These are phyloP conservation scores for Quillaja saponaria DNA, from an alignment of 306 rosid genomes.

Conservation along the genomic window DNA sequence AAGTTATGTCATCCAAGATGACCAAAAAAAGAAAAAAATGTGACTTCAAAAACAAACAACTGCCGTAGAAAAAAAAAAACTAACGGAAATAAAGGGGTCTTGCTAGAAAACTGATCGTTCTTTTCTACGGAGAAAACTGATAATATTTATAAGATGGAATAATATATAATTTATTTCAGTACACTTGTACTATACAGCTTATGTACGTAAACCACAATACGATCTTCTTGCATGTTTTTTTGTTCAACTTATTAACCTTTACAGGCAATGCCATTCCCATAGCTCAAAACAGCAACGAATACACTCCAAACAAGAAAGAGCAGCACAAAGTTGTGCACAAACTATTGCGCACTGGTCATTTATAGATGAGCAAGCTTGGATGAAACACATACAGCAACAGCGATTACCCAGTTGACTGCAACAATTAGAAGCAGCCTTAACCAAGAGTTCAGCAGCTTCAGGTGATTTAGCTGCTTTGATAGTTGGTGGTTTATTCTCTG, in stretches of 20 bases:
- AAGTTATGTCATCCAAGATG: too few species aligned
- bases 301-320: conserved; percentile 77
- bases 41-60: too few species aligned
- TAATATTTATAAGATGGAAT: too few species aligned
- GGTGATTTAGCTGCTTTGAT: conserved; percentile 60
- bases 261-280: conserved; percentile 47
- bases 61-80: too few species aligned
- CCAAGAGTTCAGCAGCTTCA: conserved; percentile 45
- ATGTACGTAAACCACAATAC: conserved; percentile 10
- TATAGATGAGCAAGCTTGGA: conserved; percentile 48
- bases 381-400: conserved; percentile 74
- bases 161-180: too few species aligned
- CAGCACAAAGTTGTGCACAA: conserved; percentile 72
- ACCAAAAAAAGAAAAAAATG: too few species aligned
- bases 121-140: too few species aligned
- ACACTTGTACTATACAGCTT: conserved; percentile 4
- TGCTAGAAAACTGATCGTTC: too few species aligned
- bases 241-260: conserved; percentile 18
- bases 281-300: conserved; percentile 78
- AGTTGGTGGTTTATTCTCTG: conserved; percentile 51
- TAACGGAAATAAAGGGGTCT: too few species aligned
- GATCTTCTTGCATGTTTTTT: background rate
- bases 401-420: conserved; percentile 44
- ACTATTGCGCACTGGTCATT: conserved; percentile 63
- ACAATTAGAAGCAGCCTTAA: conserved; percentile 66